These are phyloP conservation scores for Linnemannia exigua DNA, from an alignment of 192 early-diverging fungal genomes.

Conservation along the genomic window DNA sequence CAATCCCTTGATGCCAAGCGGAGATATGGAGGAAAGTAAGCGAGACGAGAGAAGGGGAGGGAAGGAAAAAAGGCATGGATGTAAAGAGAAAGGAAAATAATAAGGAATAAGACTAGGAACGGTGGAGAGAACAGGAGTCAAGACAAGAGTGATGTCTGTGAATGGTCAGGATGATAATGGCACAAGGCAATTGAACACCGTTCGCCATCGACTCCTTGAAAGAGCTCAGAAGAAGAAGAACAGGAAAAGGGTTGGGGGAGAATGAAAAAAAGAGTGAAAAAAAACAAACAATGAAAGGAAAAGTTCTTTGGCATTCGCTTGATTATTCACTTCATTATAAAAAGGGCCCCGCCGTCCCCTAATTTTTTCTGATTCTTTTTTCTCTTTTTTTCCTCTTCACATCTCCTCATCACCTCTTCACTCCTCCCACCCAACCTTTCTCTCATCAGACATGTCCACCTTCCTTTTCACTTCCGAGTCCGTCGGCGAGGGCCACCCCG, in stretches of 20 bases:
- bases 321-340: slow-evolving; percentile 15
- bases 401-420: slow-evolving; percentile 13
- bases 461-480: slow-evolving; percentile 99
- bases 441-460: slow-evolving; percentile 62
- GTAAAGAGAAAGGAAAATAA: not conserved
- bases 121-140: too few relatives aligned
- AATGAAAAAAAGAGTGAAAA: slow-evolving; percentile 4
- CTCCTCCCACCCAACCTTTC: slow-evolving; percentile 3
- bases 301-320: slow-evolving; percentile 18
- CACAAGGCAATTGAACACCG: not conserved
- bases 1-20: not conserved
- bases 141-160: too few relatives aligned
- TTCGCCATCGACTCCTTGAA: not conserved
- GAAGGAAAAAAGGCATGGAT: not conserved
- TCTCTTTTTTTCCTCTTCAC: slow-evolving; percentile 14
- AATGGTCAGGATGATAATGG: not conserved
- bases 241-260: slow-evolving; percentile 4
- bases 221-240: not conserved
- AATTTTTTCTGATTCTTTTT: slow-evolving; percentile 17
- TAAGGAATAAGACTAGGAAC: not conserved
- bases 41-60: not conserved
- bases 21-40: not conserved
- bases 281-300: not conserved
- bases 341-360: slow-evolving; percentile 2
- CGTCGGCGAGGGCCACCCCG: slow-evolving; percentile 99